These are phyloP conservation scores for Microcos paniculata DNA, from an alignment of 345 rosid species.

Conservation along the genomic window DNA sequence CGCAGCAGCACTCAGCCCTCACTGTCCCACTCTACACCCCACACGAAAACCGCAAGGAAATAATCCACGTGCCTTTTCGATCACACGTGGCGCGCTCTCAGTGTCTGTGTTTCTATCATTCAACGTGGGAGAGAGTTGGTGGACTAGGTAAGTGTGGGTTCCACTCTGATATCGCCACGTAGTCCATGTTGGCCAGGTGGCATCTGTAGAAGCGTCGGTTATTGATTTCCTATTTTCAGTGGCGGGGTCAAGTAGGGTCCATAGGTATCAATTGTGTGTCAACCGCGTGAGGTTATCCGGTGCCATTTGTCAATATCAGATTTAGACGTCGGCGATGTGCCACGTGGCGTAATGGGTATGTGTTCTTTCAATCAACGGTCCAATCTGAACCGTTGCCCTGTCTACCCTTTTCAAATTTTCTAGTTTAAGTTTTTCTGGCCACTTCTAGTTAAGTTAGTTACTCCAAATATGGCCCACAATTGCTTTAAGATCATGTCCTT, in stretches of 20 bases:
- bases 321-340: not conserved
- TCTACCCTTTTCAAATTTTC: not conserved
- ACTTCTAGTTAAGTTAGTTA: slow-evolving; percentile 28
- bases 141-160: not conserved
- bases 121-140: not conserved
- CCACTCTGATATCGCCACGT: not conserved
- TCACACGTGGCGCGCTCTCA: not conserved
- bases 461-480: not conserved
- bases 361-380: not conserved
- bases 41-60: not conserved
- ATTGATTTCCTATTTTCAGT: too few relatives aligned
- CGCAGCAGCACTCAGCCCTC: too few relatives aligned
- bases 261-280: slow-evolving; percentile 15
- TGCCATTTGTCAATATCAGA: slow-evolving; percentile 11
- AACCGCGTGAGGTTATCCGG: fast-evolving
- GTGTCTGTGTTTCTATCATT: not conserved
- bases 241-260: slow-evolving; percentile 7
- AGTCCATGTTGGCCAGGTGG: not conserved
- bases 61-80: not conserved
- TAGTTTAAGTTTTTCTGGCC: too few relatives aligned
- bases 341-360: not conserved
- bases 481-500: not conserved
- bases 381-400: not conserved
- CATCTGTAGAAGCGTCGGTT: not conserved
- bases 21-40: not conserved